These are phyloP conservation scores for Spergularia marina DNA, from an alignment of 148 eudicot species.

Conservation along the genomic window DNA sequence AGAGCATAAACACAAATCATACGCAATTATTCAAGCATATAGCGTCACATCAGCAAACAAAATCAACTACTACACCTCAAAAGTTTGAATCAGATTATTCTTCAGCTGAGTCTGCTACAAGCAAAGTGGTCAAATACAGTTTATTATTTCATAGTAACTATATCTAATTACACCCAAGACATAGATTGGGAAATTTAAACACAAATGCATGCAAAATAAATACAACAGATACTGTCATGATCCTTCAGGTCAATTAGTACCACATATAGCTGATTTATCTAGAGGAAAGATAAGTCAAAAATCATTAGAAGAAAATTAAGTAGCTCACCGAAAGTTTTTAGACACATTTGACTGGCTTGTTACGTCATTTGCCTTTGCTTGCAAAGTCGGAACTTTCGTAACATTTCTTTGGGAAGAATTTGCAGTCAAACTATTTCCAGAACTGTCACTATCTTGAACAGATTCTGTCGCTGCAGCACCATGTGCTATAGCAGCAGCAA, in stretches of 20 bases:
- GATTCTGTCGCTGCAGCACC: constrained; percentile 74
- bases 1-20: constrained; percentile 5
- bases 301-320: constrained; percentile 16
- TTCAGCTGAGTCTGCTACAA: background rate
- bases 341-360: constrained; percentile 60
- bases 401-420: constrained; percentile 52
- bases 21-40: background rate
- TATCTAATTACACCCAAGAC: background rate
- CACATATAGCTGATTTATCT: background rate
- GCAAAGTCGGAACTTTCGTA: constrained; percentile 37
- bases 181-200: background rate
- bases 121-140: background rate
- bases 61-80: background rate
- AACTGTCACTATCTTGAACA: constrained; percentile 50
- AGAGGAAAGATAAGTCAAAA: constrained; percentile 2
- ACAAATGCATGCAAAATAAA: background rate
- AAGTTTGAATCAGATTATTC: background rate
- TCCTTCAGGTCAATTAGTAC: background rate
- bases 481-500: constrained; percentile 91
- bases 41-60: background rate
- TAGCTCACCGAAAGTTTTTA: constrained; percentile 73
- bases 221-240: background rate
- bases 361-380: constrained; percentile 58
- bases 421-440: constrained; percentile 37
- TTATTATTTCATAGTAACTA: background rate